A percentile compares a stretch with the other conserved stretches of the same genome.
Conservation (phyloP, 164 flowering plant species). For the Cinnamomum chago region DNA sequence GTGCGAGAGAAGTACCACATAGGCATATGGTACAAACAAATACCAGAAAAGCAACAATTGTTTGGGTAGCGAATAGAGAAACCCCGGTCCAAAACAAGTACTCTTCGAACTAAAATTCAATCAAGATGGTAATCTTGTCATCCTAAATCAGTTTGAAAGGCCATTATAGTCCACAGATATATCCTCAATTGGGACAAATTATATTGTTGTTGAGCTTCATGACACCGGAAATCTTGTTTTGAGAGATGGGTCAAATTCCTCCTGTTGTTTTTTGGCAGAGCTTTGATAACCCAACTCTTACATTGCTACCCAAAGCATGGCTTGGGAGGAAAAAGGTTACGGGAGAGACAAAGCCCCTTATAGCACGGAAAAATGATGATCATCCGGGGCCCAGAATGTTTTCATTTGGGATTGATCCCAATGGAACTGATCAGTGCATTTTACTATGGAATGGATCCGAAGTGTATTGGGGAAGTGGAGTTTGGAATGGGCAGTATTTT, state of each 20-base stretch:
- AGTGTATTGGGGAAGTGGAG: no score
- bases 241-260: background rate
- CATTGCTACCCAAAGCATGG: background rate
- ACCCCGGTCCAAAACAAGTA: slow-evolving; percentile 12
- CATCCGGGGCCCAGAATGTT: background rate
- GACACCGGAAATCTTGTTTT: slow-evolving; percentile 4
- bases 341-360: background rate
- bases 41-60: slow-evolving; percentile 3
- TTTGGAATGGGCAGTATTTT: no score
- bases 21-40: background rate
- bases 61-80: slow-evolving; percentile 28
- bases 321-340: background rate
- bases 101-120: slow-evolving; percentile 10
- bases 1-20: background rate
- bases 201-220: background rate
- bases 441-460: background rate
- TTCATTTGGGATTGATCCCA: no score
- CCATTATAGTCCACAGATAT: slow-evolving; percentile 5
- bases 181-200: background rate
- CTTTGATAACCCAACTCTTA: background rate
- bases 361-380: background rate
- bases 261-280: slow-evolving; percentile 2
- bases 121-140: slow-evolving; percentile 16
- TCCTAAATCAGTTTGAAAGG: background rate
- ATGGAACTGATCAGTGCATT: background rate